Evolutionary conservation across 78 protist genomes (phyloP), one percentile per base, ranked within the genome.

Genomic region (Cavenderia fasciculata): DNA sequence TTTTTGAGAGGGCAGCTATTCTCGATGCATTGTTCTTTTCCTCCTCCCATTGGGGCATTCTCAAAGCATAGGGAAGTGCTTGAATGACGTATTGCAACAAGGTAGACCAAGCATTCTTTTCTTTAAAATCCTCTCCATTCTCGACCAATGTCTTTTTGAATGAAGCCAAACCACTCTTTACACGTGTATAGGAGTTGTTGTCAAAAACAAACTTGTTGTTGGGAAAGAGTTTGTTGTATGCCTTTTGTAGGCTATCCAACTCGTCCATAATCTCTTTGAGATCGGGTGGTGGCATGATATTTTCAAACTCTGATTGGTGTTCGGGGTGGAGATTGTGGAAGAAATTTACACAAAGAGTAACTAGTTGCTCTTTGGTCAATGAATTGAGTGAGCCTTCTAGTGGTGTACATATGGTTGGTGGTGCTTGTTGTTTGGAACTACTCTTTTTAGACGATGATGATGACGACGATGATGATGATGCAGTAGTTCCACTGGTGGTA

Each of bases 31-130:
- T 79, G 16, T 79, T 79, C 68, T 79, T 79, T 38, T 79, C 88
- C 19, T 79, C 88, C 49, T 79, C 88, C 88, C 88, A 79, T 27
- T 51, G 68, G 25, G 88, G 88, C 88, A 79, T 79, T 23, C 88
- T 36, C 21, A 79, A 40, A 19, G 88, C 76, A 16, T 79, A 79
- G 1, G 88, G 88, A 5, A 79, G 31, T n/a, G 88, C 88, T 31
- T 65, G 59, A 40, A 79, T 79, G 1, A 79, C 88, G 56, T 79
- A 79, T 66, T 79, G 88, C 44, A 79, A 66, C 16, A 79, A 31
- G 0, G 88, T 79, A 7, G 88, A 72, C 88, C 88, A 79, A 6
- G 76, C 88, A 36, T 31, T 36, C 31, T 79, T 79, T 68, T 79
- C 88, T 56, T 79, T 79, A 19, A 79, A 79, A 1, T 65, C 74